Evolutionary conservation across 495 filamentous ascomycete species (phyloP), one percentile per base, ranked within the genome.

Genomic region (Hypoxylon lenormandii): DNA sequence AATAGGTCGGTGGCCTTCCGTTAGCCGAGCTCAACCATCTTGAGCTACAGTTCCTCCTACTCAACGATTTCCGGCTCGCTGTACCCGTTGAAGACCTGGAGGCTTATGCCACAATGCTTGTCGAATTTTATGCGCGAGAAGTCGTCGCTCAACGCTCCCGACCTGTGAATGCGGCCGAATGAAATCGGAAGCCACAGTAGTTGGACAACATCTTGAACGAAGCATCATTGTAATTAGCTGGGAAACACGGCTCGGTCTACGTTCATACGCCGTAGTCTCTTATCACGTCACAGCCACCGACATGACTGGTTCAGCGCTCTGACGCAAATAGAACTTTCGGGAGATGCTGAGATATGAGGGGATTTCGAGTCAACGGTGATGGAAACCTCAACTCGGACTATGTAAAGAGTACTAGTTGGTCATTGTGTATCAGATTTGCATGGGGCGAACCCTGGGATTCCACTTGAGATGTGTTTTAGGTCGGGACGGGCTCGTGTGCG

Each of bases 31-130:
- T 99, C 12, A 99, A 99, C 74, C 94, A 98, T 74, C 85, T 99
- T 11, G 95, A 99, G 73, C 85, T 99, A 0, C 95, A 99, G 80
- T 99, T 99, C 72, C 86, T 99, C 6, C 83, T 98, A 4, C 83
- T 99, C 43, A 99, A 99, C 76, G 95, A 98, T 75, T 99, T 99
- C 78, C 91, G 96, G 33, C 89, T 99, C 12, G 91, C 94, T 3
- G 90, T 98, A 2, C 90, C 96, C 0, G 91, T 98, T 7, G 94
- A 97, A 76, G 96, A 98, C 70, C 84, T 99, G 16, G 96, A 99
- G 77, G 92, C 93, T 2, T 99, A 99, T 65, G 95, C 94, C 6
- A 99, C 95, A 2, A 97, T 97, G 96, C 85, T 99, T 2, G 95
- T 99, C 8, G 94, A 98, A 76, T 99, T 98, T 76, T 99, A 98